Evolutionary conservation across 164 flowering plant species (phyloP), one percentile per base, ranked within the genome.

Genomic region (Dillenia suffruticosa): DNA sequence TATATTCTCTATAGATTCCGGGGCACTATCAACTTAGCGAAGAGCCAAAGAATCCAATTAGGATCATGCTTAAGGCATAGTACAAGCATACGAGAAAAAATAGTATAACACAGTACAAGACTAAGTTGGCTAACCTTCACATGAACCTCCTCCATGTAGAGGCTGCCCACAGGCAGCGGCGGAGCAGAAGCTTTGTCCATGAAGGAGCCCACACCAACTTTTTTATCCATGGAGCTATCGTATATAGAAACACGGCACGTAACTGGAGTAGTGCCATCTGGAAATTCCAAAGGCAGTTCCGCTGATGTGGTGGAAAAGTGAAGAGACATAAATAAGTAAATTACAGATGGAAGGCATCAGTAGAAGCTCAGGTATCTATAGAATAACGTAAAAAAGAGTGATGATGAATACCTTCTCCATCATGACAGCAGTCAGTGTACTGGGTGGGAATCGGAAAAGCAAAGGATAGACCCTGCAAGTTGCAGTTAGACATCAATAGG

Each of bases 221-320:
- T 94, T 63, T 78, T 80, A 64, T 84, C 93, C 16, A 80, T 59
- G 49, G 96, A 84, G 68, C 87, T 74, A 70, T 94, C 96, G 75
- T 84, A 94, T 53, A 94, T 77, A 22, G 89, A 94, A 17, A 94
- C 97, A 61, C 97, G 97, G 66, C 95, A 87, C n/a, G 97, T 82
- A 40, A 91, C 97, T 52, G 99, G 99, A 14, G 97, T 94, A 16
- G 99, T 94, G 24, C 99, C 99, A 79, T 94, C 99, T 14, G 99
- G 93, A 69, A 94, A 94, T 79, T 89, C 97, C 58, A 94, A 73
- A 3, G 99, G 99, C 70, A 94, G 66, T 61, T 89, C 99, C 69
- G 90, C 99, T 91, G 69, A 72, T 52, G 65, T 58, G 71, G 55
- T 13, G 49, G 74, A 68, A 54, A 52, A 22, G 40, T 4, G 40